Evolutionary conservation across 306 rosid genomes (phyloP).

Genomic region (Prunus campanulata): DNA sequence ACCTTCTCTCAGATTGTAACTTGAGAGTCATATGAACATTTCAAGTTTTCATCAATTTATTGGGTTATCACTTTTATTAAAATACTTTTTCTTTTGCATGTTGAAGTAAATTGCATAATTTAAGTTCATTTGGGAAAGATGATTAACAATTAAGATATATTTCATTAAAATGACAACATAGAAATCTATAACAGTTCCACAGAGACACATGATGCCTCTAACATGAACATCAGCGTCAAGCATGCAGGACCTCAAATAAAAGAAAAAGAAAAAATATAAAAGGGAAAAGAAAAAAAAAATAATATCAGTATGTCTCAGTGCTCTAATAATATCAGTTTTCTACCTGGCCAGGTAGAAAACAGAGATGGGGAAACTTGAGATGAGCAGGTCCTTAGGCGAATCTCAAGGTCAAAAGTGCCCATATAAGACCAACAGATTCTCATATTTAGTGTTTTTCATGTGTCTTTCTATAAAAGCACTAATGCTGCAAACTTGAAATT

Average conservation of each 20-base stretch:
- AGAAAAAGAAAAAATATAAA: not conserved
- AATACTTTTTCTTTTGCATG: not conserved
- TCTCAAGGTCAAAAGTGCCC: not conserved
- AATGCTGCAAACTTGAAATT: not conserved
- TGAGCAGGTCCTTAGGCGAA: not conserved
- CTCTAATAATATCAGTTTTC: not conserved
- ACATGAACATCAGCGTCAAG: not conserved
- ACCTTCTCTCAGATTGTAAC: not conserved
- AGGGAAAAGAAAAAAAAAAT: not conserved
- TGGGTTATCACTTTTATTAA: not conserved
- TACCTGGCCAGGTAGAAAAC: not conserved
- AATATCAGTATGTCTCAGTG: not conserved
- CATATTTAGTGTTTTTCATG: not conserved
- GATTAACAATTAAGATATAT: not conserved
- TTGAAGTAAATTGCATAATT: not conserved
- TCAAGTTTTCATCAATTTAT: not conserved
- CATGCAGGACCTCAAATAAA: not conserved
- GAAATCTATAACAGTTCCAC: not conserved
- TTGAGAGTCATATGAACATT: not conserved
- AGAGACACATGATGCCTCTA: not conserved
- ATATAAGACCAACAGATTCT: not conserved
- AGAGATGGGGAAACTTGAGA: not conserved
- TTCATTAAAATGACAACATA: not conserved
- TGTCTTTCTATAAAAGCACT: not conserved
- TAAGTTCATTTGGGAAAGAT: not conserved